Percentiles rank a stretch among this genome's conserved stretches.
Conservation (phyloP, 2,329 filamentous ascomycete species). For the Penicillium sp. region DNA sequence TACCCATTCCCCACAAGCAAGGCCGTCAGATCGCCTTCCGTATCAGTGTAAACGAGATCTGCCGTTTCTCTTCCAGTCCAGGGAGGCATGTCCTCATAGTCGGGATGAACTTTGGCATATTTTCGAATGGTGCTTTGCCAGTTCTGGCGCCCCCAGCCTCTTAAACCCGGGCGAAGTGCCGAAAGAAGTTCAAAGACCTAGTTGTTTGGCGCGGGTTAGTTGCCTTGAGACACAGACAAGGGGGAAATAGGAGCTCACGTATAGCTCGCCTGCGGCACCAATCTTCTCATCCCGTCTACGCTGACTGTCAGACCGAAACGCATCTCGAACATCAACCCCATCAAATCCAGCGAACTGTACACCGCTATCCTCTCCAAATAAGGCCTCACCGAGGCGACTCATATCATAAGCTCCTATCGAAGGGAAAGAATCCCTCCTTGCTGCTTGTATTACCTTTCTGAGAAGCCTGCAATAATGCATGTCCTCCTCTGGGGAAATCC, state of each 20-base stretch:
- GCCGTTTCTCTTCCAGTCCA: constrained; percentile 8
- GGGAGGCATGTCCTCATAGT: constrained; percentile 5
- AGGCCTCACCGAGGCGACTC: not conserved
- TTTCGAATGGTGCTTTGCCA: constrained; percentile 11
- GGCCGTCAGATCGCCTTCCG: constrained; percentile 1
- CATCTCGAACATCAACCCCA: not conserved
- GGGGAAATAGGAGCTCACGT: constrained; percentile 2
- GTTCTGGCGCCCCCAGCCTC: constrained; percentile 6
- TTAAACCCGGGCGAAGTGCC: not conserved
- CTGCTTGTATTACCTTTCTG: not conserved
- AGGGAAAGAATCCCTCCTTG: not conserved
- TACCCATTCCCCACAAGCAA: not conserved
- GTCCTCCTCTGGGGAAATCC: not conserved
- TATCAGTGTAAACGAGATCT: constrained; percentile 6
- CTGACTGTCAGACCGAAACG: constrained; percentile 1
- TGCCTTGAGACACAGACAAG: not conserved
- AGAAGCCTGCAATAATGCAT: not conserved
- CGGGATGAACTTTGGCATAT: constrained; percentile 9
- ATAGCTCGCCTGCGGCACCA: constrained; percentile 9
- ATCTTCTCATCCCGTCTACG: constrained; percentile 7
- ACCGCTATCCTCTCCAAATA: not conserved
- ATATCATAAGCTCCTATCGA: constrained; percentile 1
- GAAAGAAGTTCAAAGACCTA: constrained; percentile 9
- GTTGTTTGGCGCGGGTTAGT: not conserved
- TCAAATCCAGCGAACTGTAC: not conserved